Conservation (phyloP, 169 alveolate species). For the Plasmodium adleri region DNA sequence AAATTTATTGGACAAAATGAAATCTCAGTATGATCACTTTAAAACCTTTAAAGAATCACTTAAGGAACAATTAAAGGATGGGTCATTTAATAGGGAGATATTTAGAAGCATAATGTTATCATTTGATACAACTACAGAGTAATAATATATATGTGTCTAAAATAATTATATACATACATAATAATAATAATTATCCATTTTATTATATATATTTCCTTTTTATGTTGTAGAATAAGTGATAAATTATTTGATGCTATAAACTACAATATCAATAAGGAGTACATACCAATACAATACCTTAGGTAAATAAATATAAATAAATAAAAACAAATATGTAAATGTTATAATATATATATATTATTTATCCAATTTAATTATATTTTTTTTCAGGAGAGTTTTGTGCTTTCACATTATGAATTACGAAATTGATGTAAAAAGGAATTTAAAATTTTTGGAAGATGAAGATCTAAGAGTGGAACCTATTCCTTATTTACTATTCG, state of each 20-base stretch:
- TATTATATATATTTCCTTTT: neutral
- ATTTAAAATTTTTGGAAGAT: slow-evolving; percentile 36
- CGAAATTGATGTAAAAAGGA: slow-evolving; percentile 36
- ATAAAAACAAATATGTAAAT: neutral
- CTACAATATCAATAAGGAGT: slow-evolving; percentile 62
- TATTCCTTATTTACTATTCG: slow-evolving; percentile 51
- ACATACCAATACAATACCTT: slow-evolving; percentile 66
- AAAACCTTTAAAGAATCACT: slow-evolving; percentile 14
- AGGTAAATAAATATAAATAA: slow-evolving; percentile 18
- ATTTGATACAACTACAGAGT: slow-evolving; percentile 35
- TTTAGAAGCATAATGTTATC: slow-evolving; percentile 12
- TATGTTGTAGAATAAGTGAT: slow-evolving; percentile 33
- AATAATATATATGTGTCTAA: neutral
- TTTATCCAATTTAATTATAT: neutral
- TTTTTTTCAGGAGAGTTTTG: slow-evolving; percentile 26
- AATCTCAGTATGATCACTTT: slow-evolving; percentile 19
- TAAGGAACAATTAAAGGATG: slow-evolving; percentile 18
- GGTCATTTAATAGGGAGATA: slow-evolving; percentile 13
- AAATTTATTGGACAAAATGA: slow-evolving; percentile 21
- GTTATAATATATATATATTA: neutral
- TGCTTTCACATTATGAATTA: slow-evolving; percentile 61
- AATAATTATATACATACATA: neutral
- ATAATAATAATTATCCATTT: neutral
- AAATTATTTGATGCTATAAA: slow-evolving; percentile 63
- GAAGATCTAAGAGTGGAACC: slow-evolving; percentile 15